Conservation (phyloP, 306 rosid species). For the Cyclanthera cordifolia region DNA sequence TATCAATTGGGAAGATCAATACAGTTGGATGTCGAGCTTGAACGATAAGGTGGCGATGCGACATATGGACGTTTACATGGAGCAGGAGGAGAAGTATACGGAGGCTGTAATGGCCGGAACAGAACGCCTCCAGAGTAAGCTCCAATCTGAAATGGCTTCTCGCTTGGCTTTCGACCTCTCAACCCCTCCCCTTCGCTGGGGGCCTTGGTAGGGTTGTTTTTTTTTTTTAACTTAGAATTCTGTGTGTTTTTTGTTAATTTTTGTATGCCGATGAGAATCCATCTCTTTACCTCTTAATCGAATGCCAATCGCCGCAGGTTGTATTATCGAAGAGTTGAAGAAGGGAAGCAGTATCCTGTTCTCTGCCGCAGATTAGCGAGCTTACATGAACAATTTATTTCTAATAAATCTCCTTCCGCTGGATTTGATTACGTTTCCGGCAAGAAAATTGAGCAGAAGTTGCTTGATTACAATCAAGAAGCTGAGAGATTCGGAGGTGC, state of each 20-base stretch:
- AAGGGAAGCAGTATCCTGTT: slow-evolving; percentile 71
- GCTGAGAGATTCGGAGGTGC: slow-evolving; percentile 83
- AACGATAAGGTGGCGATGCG: slow-evolving; percentile 83
- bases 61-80: slow-evolving; percentile 92
- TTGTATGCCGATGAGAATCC: background rate
- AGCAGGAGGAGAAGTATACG: slow-evolving; percentile 81
- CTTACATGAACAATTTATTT: slow-evolving; percentile 65
- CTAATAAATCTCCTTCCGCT: slow-evolving; percentile 65
- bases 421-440: slow-evolving; percentile 83
- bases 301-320: slow-evolving; percentile 31
- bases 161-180: slow-evolving; percentile 70
- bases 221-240: too few species aligned
- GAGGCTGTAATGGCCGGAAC: slow-evolving; percentile 67
- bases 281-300: background rate
- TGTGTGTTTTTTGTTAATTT: slow-evolving; percentile 2
- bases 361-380: slow-evolving; percentile 68
- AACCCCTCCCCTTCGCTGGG: slow-evolving; percentile 76
- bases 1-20: slow-evolving; percentile 68
- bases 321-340: slow-evolving; percentile 84
- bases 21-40: slow-evolving; percentile 80
- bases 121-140: slow-evolving; percentile 60
- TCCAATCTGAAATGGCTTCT: slow-evolving; percentile 84
- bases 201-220: slow-evolving; percentile 46
- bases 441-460: slow-evolving; percentile 83
- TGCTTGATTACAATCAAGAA: slow-evolving; percentile 72